Conservation (phyloP, 1,284 basidiomycete genomes). For the Sanghuangporus weigelae region DNA sequence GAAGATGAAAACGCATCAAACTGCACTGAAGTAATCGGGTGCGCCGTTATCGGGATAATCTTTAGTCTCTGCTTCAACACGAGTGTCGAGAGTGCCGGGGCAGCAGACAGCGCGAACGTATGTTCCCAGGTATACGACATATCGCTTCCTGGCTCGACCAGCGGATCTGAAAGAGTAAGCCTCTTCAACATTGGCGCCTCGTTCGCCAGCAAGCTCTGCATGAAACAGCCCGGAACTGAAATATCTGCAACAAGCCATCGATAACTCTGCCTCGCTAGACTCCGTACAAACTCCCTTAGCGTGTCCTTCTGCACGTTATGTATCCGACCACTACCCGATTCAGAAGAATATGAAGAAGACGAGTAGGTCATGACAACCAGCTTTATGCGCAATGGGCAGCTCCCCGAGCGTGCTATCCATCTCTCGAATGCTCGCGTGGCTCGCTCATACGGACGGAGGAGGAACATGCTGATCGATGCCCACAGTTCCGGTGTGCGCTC, state of each 20-base stretch:
- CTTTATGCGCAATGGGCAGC: constrained; percentile 9
- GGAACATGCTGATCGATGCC: constrained; percentile 14
- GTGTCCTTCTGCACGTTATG: constrained; percentile 1
- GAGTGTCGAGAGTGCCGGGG: constrained; percentile 1
- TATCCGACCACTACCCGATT: background rate
- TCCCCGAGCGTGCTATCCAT: constrained; percentile 13
- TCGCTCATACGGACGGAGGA: constrained; percentile 12
- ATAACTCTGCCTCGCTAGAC: constrained; percentile 11
- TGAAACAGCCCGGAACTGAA: constrained; percentile 8
- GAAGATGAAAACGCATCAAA: constrained; percentile 8
- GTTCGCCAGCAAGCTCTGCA: constrained; percentile 3
- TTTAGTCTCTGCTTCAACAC: constrained; percentile 3
- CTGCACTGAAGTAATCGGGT: constrained; percentile 11
- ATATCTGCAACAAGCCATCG: constrained; percentile 16
- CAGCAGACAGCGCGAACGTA: constrained; percentile 4
- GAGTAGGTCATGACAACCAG: constrained; percentile 7
- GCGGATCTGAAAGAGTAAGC: constrained; percentile 5
- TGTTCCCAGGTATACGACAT: background rate
- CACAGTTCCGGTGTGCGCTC: constrained; percentile 13
- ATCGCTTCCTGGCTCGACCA: constrained; percentile 5
- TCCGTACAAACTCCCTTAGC: constrained; percentile 7
- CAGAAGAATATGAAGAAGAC: background rate
- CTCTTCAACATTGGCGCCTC: constrained; percentile 8
- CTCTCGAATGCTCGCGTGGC: constrained; percentile 8
- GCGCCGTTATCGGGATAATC: background rate